Conservation (phyloP, 78 protist genomes). For the Planoprotostelium fungivorum region DNA sequence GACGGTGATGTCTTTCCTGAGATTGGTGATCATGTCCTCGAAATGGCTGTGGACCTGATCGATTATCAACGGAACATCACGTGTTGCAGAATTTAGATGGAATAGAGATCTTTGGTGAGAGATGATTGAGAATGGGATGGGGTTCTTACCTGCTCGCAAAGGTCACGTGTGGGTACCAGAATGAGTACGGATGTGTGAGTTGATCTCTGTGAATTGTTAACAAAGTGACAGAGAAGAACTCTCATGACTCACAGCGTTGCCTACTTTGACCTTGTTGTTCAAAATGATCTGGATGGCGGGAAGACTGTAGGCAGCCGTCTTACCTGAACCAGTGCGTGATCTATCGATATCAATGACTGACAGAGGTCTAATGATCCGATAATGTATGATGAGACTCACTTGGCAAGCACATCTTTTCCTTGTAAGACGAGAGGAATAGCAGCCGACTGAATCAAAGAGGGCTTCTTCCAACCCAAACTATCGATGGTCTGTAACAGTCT, state of each 20-base stretch:
- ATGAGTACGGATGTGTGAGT: conserved; percentile 32
- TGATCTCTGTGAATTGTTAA: background rate
- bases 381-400: background rate
- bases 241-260: background rate
- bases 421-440: conserved; percentile 44
- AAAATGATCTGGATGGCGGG: conserved; percentile 72
- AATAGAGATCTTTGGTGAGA: too few relatives aligned
- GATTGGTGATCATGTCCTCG: conserved; percentile 21
- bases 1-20: conserved; percentile 6
- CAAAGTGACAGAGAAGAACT: background rate
- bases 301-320: conserved; percentile 77
- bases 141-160: conserved; percentile 68
- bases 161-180: conserved; percentile 85
- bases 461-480: conserved; percentile 51
- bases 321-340: conserved; percentile 85
- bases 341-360: too few relatives aligned
- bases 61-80: too few relatives aligned
- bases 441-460: conserved; percentile 58
- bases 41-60: conserved; percentile 12
- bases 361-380: background rate
- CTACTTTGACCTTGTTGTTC: conserved; percentile 20
- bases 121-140: background rate
- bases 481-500: conserved; percentile 38
- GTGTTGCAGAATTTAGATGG: too few relatives aligned
- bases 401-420: conserved; percentile 78